Base-by-base conservation (phyloP, 2,329 filamentous ascomycete genomes). In the Fusarium sterilihyphosum region DNA sequence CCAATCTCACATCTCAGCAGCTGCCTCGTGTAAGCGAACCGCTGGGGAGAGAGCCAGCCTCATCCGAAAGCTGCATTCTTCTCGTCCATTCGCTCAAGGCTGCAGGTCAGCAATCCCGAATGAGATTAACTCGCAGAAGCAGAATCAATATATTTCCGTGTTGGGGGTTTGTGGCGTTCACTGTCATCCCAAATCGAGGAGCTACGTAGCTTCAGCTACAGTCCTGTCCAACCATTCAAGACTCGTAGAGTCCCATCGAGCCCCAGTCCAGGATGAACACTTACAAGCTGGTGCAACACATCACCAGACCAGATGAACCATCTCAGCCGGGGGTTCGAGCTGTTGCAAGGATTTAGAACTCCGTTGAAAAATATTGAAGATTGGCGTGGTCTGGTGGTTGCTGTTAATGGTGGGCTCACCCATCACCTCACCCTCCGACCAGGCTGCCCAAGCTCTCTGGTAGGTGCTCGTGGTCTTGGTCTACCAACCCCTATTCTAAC, bases 401-500 rank as follows among this genome's bases (percentile, higher is more conserved):
- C 52, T 69, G 46, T 63, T 78, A 61, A 69, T 78, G 67, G 73
- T 78, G 71, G 75, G 67, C 73, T 78, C 65, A 74, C 49, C 52
- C 65, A 78, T 78, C 77, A 75, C 70, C 73, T 78, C 77, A 78
- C 77, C 75, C 67, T 63, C 75, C 67, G 57, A 56, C 56, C 50
- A 63, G 65, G 38, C 56, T 58, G 44, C 58, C 31, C 54, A 63
- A 73, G 64, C 60, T 37, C 38, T 65, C 61, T 70, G 22, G 56
- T 44, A 66, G 54, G 67, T 49, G 46, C 67, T 73, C 43, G 57
- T 67, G 67, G 63, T 46, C 53, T 59, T 66, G 54, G 56, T 29
- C 68, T 61, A 11, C 52, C 56, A 71, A 57, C 76, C 77, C 77
- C 73, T 78, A 76, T 78, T 54, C 50, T 61, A 38, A 61, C 40